phyloP scores from a whole-genome alignment of 2,329 filamentous ascomycete species.

The Thielaviopsis ethacetica region DNA sequence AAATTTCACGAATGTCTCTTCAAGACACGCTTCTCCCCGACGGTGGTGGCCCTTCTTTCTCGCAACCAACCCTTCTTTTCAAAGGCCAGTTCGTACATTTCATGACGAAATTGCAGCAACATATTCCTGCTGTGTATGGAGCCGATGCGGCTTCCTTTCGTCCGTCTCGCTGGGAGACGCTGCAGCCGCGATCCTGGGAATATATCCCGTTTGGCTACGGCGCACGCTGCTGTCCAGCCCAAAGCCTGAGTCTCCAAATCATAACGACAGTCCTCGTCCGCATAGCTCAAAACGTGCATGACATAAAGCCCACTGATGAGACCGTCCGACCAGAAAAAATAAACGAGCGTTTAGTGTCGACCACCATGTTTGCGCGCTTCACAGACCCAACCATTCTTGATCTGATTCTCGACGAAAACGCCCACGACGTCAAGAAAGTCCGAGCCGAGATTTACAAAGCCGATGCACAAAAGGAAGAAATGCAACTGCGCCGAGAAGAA shows the following conservation, averaged over 20 bases:
- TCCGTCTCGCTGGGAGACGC: conserved; percentile 4
- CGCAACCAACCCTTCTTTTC: conserved; percentile 44
- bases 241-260: background rate
- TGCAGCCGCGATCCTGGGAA: background rate
- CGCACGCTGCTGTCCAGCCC: conserved; percentile 4
- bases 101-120: background rate
- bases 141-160: conserved; percentile 3
- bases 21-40: conserved; percentile 58
- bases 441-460: background rate
- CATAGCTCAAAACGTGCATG: background rate
- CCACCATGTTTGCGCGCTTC: background rate
- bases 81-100: conserved; percentile 28
- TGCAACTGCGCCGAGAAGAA: background rate
- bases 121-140: background rate
- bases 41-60: conserved; percentile 49
- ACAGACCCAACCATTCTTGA: background rate
- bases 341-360: background rate
- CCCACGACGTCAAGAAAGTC: background rate
- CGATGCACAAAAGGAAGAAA: background rate
- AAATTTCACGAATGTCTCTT: conserved; percentile 58
- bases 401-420: background rate
- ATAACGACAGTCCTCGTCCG: background rate
- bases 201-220: conserved; percentile 8
- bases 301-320: background rate
- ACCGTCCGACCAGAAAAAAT: background rate